Evolutionary conservation across 306 rosid species (phyloP), one percentile per base, ranked within the genome.

Genomic region (Pyrus pyrifolia): DNA sequence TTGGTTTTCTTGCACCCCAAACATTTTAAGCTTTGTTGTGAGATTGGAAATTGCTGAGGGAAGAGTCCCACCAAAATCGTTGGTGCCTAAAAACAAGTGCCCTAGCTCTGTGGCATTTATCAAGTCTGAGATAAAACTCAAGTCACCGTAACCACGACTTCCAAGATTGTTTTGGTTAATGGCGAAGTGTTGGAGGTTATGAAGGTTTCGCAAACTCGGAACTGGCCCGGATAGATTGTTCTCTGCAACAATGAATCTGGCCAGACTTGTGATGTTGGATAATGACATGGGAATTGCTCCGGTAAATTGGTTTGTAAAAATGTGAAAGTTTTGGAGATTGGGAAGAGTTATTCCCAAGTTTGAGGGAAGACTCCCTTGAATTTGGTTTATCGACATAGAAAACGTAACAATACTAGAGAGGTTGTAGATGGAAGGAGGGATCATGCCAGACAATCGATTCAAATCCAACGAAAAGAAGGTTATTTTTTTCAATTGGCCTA

Each of bases 81-180:
- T 55, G 3, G 8, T 22, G 22, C 4, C 0, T 1, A 55, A 1
- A 21, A 55, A 0, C 61, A 55, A 19, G 1, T 1, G 0, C n/a
- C 0, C 22, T 55, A 21, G 8, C 61, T 55, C 61, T 2, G 13
- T 55, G 61, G 61, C 4, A 55, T 55, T 55, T n/a, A 22, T 55
- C 23, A 55, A 21, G 61, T 6, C 61, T 8, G 61, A 8, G 0
- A 55, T 4, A 21, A 55, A 55, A 8, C 0, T 21, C 23, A 55
- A 21, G 13, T 55, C 61, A 55, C 61, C 4, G 5, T 55, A 7
- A 2, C 11, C n/a, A 21, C 27, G 23, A 11, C 65, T 60, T 23
- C 33, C 65, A 2, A 60, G 9, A 55, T 21, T 9, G 10, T 55
- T 55, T 5, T 12, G 4, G 1, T 60, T 5, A 60, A 60, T 60